Base-by-base conservation (phyloP, 352 stramenopile genomes). In the Plasmopara viticola region DNA sequence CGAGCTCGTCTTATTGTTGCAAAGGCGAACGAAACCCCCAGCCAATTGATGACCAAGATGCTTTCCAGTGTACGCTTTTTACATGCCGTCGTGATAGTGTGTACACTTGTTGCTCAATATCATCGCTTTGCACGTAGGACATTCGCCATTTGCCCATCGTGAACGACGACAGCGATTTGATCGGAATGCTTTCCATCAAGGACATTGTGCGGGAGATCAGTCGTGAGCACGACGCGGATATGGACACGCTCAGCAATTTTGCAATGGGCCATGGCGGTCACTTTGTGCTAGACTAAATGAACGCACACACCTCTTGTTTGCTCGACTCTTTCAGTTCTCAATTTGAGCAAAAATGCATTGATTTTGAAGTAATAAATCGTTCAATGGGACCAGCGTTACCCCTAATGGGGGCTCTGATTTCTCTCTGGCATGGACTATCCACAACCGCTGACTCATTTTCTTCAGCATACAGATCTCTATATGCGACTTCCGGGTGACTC, bases 21-120 rank as follows among this genome's bases (percentile, higher is more conserved):
- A 9, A 77, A 78, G 7, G 77, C 74, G 33, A 64, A 87, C 35
- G 93, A 98, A 66, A 84, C 83, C 4, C 85, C 96, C 30, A 79
- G 86, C 29, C 68, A 86, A 31, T 93, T 96, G 60, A 98, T 98
- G 91, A 79, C 77, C 48, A 98, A 98, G 78, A 98, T 98, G 94
- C 78, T 98, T 42, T 87, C 78, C 15, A 95, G 84, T 48, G 78
- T 88, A 69, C 20, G 74, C 66, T n/a, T 25, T 6, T 43, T 50
- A 30, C 17, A 28, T 29, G 30, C 40, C 31, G 12, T 12, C 31
- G 10, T 35, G 31, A 35, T 35, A 30, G 13, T 28, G 7, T 46
- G 6, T 47, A 9, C 35, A 29, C 14, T 10, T 7, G 37, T 41
- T 48, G 30, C 17, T 42, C 5, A 51, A 13, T 43, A 42, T 37